Base-by-base conservation (phyloP, 371 early-diverging fungal species). In the Mucor irregularis region DNA sequence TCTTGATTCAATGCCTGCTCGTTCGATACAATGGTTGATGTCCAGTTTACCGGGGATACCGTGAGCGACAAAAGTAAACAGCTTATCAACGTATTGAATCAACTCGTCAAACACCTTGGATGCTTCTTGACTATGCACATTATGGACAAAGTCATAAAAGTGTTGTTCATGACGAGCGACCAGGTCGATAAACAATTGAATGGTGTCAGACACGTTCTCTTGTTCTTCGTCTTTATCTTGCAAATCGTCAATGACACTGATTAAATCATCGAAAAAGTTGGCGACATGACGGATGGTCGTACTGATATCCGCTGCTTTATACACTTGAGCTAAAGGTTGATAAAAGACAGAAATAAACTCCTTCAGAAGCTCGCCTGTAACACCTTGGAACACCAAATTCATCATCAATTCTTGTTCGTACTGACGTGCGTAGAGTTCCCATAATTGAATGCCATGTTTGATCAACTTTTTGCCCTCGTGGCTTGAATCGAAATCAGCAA, bases 221-320 rank as follows among this genome's bases (percentile, higher is more conserved):
- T 39, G 40, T 14, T 78, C 72, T 29, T 45, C 29, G 2, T 29
- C n/a, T 28, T 3, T 68, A 54, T 17, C 26, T 38, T 35, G 25
- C 6, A 40, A 7, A 5, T 67, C 54, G 16, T 84, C 76, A 8
- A 84, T 67, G 10, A 79, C 62, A 30, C 73, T 48, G 34, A 87
- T 67, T 39, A 87, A 56, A 55, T 87, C 86, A 33, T 85, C 84
- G 6, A 77, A 64, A 58, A 87, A 87, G 10, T 61, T 63, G 19
- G 78, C 63, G 6, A 84, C 63, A 37, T 87, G 83, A 45, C 78
- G 65, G 30, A 87, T 64, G 13, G 80, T 82, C 16, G 82, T 85
- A 2, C 82, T 74, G 24, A 87, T 82, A 61, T 85, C 84, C 9
- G 88, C 88, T 3, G 83, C 78, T 61, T 81, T 83, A 66, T 87